Percentiles rank a stretch among this genome's conserved stretches.
phyloP scores from a whole-genome alignment of 805 yeast genomes.

The Metschnikowia proteae region DNA sequence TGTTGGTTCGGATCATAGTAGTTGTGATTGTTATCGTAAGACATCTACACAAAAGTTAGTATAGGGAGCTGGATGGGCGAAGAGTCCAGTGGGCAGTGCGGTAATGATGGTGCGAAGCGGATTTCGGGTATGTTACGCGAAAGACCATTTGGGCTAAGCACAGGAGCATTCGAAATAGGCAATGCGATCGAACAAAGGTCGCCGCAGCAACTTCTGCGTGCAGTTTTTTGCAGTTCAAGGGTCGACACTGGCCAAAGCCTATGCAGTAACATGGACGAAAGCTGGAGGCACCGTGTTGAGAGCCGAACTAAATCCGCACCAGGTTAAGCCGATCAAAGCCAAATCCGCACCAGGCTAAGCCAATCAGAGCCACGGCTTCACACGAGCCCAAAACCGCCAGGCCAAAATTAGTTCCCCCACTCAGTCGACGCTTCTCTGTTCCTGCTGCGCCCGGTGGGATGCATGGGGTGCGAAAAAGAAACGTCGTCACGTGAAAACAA shows the following conservation, averaged over 20 bases:
- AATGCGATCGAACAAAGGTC: neutral
- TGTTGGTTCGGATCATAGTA: conserved; percentile 33
- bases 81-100: neutral
- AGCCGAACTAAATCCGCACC: no score
- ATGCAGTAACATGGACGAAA: no score
- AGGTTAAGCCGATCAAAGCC: no score
- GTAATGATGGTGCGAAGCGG: neutral
- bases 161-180: neutral
- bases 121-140: neutral
- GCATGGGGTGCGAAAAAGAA: conserved; percentile 4
- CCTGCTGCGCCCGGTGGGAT: conserved; percentile 6
- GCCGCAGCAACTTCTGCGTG: neutral
- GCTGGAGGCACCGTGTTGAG: no score
- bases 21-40: conserved; percentile 52
- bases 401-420: no score
- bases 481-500: conserved; percentile 7
- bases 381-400: no score
- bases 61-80: conserved; percentile 1
- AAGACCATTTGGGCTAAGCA: neutral
- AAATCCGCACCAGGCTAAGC: no score
- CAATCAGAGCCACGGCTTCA: no score
- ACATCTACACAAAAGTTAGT: conserved; percentile 42
- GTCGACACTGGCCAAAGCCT: no score
- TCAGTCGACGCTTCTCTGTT: no score
- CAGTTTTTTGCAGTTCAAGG: neutral